Conservation (phyloP, 2,329 filamentous ascomycete species). For the Leptographium wingfieldii region DNA sequence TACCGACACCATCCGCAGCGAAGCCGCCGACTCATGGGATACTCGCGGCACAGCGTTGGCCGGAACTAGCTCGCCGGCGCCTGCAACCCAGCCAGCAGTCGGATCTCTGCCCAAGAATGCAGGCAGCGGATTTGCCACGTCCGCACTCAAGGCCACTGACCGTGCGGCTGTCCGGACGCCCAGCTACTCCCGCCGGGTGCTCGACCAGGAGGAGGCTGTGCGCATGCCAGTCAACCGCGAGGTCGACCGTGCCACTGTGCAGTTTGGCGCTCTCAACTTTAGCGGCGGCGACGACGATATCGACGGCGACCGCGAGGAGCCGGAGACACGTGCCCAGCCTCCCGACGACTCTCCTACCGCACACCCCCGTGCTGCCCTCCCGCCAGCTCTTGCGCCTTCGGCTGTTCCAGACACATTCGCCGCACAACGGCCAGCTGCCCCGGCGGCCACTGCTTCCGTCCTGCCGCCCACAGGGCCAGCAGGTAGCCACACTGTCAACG, state of each 20-base stretch:
- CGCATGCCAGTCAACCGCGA: conserved; percentile 97
- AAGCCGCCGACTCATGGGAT: conserved; percentile 75
- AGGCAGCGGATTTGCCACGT: conserved; percentile 64
- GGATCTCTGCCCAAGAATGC: conserved; percentile 35
- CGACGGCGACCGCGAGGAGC: conserved; percentile 87
- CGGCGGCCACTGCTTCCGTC: conserved; percentile 21
- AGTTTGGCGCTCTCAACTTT: conserved; percentile 91
- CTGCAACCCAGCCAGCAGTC: conserved; percentile 39
- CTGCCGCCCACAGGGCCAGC: conserved; percentile 28
- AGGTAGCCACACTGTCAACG: conserved; percentile 13
- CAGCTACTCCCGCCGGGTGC: conserved; percentile 72
- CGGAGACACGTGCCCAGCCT: conserved; percentile 86
- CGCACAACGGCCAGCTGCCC: conserved; percentile 35
- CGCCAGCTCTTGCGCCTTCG: conserved; percentile 51
- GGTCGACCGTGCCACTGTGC: conserved; percentile 82
- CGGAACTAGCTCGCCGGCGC: conserved; percentile 53
- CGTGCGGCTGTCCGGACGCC: conserved; percentile 52
- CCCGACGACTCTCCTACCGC: conserved; percentile 85
- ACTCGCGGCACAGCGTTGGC: conserved; percentile 47
- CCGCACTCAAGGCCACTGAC: conserved; percentile 65
- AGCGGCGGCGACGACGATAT: conserved; percentile 78
- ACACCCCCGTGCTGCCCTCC: conserved; percentile 74
- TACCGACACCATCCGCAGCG: conserved; percentile 79
- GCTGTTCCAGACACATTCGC: conserved; percentile 42
- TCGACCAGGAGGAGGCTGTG: conserved; percentile 94